phyloP scores from a whole-genome alignment of 768 basidiomycete genomes.

The Gautieria morchelliformis region DNA sequence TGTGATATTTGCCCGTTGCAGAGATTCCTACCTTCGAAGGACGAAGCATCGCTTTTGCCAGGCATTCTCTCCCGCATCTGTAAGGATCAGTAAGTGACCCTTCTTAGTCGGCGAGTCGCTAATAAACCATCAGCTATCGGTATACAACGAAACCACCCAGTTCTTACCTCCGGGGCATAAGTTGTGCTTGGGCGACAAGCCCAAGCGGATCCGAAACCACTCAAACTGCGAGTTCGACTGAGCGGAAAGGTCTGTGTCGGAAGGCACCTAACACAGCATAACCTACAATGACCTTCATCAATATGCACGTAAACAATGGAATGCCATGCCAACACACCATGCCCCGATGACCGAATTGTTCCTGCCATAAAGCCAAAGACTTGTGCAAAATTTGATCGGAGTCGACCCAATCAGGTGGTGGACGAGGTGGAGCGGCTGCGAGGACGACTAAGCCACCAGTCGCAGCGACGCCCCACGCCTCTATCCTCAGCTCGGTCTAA shows the following conservation, averaged over 20 bases:
- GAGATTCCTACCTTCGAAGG: conserved; percentile 56
- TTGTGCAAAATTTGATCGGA: conserved; percentile 52
- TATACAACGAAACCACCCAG: no score
- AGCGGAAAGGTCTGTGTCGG: no score
- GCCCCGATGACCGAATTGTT: conserved; percentile 63
- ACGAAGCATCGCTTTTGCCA: conserved; percentile 81
- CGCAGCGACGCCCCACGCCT: conserved; percentile 8
- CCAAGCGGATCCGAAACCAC: conserved; percentile 45
- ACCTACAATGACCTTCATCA: no score
- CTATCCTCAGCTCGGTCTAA: conserved; percentile 5
- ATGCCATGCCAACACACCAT: conserved; percentile 59
- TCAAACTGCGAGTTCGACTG: conserved; percentile 24
- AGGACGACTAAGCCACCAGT: conserved; percentile 15
- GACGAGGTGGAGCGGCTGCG: conserved; percentile 10
- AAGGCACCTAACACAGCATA: no score
- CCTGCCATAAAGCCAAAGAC: conserved; percentile 75
- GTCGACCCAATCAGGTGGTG: conserved; percentile 24
- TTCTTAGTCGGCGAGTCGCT: no score
- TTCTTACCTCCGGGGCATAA: no score
- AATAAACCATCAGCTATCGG: no score
- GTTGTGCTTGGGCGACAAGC: conserved; percentile 60
- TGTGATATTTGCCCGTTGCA: background rate
- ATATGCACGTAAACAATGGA: no score
- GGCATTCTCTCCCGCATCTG: no score
- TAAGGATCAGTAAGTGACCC: no score